Conservation (phyloP, 345 rosid species). For the Eucalyptus pauciflora region DNA sequence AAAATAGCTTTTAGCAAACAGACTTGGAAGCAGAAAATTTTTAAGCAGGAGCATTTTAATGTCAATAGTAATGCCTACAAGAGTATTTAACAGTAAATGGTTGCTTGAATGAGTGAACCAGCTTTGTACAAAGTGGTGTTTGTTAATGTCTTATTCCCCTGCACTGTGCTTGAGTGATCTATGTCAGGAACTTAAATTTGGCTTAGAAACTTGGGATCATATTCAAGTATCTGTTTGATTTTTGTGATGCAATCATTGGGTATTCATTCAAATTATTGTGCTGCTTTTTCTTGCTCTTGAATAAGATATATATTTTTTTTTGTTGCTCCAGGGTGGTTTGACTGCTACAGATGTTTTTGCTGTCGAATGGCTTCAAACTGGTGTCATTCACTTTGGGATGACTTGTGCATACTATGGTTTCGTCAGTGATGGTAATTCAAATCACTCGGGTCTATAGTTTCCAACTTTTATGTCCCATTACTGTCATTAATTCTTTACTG, state of each 20-base stretch:
- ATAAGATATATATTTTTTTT: neutral
- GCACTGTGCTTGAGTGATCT: neutral
- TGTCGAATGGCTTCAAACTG: constrained; percentile 91
- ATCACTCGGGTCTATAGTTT: neutral
- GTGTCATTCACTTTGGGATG: constrained; percentile 82
- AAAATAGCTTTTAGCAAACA: neutral
- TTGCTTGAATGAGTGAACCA: neutral
- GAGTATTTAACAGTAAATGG: neutral
- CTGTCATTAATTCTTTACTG: neutral
- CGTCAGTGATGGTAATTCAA: constrained; percentile 86
- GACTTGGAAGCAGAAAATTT: neutral
- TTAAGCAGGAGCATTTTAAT: neutral
- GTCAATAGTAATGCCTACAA: neutral
- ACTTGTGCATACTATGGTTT: constrained; percentile 95
- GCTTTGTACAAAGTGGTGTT: neutral
- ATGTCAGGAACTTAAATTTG: neutral
- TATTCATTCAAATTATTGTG: neutral
- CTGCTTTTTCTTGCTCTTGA: neutral
- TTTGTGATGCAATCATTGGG: neutral
- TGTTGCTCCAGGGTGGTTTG: constrained; percentile 76
- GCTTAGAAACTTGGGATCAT: neutral
- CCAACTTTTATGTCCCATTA: neutral
- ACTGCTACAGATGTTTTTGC: constrained; percentile 97
- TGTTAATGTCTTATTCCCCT: neutral
- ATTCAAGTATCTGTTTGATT: neutral